Evolutionary conservation across 441 rosid species (phyloP), one percentile per base, ranked within the genome.

Genomic region (Biscutella auriculata): DNA sequence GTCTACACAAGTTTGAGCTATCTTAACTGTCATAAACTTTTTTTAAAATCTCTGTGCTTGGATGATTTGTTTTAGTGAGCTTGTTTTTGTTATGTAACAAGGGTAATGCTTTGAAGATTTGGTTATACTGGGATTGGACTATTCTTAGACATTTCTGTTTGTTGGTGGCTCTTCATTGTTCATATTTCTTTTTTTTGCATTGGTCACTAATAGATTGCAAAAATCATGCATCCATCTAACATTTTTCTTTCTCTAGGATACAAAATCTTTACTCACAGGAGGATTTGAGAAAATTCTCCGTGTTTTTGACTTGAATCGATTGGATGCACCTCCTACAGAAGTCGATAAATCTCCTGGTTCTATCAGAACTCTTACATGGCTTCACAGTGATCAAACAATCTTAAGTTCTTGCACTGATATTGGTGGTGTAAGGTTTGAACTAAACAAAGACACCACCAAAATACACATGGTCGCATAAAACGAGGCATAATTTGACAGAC

Each of bases 201-300:
- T n/a, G n/a, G n/a, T n/a, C n/a, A n/a, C n/a, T n/a, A n/a, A n/a
- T n/a, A n/a, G n/a, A n/a, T n/a, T n/a, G n/a, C n/a, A n/a, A n/a
- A n/a, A n/a, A 11, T 9, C 15, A 44, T 13, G 43, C 19, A 34
- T 43, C 32, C 2, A 10, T 42, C 50, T 62, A 14, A 8, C 21
- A 30, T 8, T 4, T 19, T 40, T 56, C 39, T 57, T 51, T 63
- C 26, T 26, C 46, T 73, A 93, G 99, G 96, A 89, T 66, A 85
- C 96, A 6, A 83, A 75, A 65, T 69, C 78, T 57, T 70, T 93
- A 65, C 79, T 89, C 32, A 93, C 98, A 0, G 97, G 98, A 9
- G 97, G 98, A 17, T 37, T 87, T 57, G 98, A 93, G 85, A 88
- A 93, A 80, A 74, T 84, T 52, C 90, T 87, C 42, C 95, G 96